A percentile compares a stretch with the other conserved stretches of the same genome.
Evolutionary conservation across 371 early-diverging fungal genomes (phyloP).

Genomic region (Syncephalastrum sp.): DNA sequence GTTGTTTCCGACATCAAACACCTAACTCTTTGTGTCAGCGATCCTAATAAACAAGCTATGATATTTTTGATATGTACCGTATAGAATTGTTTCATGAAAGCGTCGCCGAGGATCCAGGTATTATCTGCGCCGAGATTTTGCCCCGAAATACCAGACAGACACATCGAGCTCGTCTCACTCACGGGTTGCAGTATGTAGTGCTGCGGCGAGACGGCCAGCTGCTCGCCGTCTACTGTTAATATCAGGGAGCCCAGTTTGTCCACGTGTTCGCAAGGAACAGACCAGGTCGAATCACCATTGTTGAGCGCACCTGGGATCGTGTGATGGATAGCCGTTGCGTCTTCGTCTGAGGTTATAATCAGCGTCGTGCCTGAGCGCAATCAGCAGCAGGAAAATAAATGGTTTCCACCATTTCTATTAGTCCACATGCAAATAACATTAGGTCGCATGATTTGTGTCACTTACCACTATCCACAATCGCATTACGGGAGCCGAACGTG

Average conservation of each 20-base stretch:
- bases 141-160: slow-evolving; percentile 69
- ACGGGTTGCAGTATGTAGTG: slow-evolving; percentile 61
- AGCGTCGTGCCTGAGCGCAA: slow-evolving; percentile 59
- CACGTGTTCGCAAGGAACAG: slow-evolving; percentile 49
- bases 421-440: too few relatives aligned
- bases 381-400: not conserved
- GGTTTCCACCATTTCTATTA: not conserved
- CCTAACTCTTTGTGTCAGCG: slow-evolving; percentile 22
- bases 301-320: slow-evolving; percentile 58
- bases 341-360: slow-evolving; percentile 63
- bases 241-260: slow-evolving; percentile 42
- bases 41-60: not conserved
- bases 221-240: slow-evolving; percentile 48
- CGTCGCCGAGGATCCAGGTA: slow-evolving; percentile 80
- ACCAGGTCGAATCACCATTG: slow-evolving; percentile 57
- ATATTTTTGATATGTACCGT: slow-evolving; percentile 47
- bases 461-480: slow-evolving; percentile 58
- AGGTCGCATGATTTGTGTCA: not conserved
- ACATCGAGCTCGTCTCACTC: slow-evolving; percentile 36
- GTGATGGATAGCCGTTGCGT: slow-evolving; percentile 68
- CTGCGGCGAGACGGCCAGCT: slow-evolving; percentile 46
- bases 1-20: slow-evolving; percentile 63
- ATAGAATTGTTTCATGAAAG: slow-evolving; percentile 73
- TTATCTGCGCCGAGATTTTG: slow-evolving; percentile 32
- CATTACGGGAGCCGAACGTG: slow-evolving; percentile 28